A percentile compares a stretch with the other conserved stretches of the same genome.
Evolutionary conservation across 2,329 filamentous ascomycete species (phyloP).

Genomic region (Pestalotiopsis sp.): DNA sequence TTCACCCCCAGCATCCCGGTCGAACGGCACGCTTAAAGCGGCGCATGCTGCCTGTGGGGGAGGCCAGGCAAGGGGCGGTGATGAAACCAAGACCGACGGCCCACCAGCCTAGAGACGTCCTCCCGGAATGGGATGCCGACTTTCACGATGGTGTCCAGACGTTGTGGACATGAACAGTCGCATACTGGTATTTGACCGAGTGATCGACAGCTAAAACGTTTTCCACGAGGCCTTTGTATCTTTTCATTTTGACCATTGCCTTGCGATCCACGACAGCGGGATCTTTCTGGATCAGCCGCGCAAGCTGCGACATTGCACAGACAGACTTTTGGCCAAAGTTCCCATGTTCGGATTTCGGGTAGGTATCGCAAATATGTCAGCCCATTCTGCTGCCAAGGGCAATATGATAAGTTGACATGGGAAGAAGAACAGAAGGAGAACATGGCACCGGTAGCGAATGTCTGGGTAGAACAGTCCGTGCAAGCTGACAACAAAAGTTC

Average conservation of each 20-base stretch:
- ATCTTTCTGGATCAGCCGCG: not conserved
- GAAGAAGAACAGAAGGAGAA: too few species aligned
- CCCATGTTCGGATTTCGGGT: not conserved
- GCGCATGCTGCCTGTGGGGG: too few species aligned
- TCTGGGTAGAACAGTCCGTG: not conserved
- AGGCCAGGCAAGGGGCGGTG: not conserved
- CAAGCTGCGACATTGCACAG: not conserved
- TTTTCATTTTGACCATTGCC: not conserved
- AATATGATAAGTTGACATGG: too few species aligned
- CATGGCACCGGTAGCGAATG: not conserved
- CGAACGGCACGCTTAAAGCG: too few species aligned
- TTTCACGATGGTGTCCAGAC: not conserved
- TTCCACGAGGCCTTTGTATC: not conserved
- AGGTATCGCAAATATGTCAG: not conserved
- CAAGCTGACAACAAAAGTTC: not conserved
- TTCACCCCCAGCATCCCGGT: too few species aligned
- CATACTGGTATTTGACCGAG: not conserved
- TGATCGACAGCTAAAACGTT: not conserved
- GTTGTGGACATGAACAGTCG: not conserved
- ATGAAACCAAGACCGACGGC: not conserved
- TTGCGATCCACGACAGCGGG: not conserved
- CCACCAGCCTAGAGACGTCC: not conserved
- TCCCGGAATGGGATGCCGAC: not conserved
- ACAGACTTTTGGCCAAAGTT: not conserved
- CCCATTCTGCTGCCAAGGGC: too few species aligned